Base-by-base conservation (phyloP, 2,329 filamentous ascomycete genomes). In the Beauveria asiatica region DNA sequence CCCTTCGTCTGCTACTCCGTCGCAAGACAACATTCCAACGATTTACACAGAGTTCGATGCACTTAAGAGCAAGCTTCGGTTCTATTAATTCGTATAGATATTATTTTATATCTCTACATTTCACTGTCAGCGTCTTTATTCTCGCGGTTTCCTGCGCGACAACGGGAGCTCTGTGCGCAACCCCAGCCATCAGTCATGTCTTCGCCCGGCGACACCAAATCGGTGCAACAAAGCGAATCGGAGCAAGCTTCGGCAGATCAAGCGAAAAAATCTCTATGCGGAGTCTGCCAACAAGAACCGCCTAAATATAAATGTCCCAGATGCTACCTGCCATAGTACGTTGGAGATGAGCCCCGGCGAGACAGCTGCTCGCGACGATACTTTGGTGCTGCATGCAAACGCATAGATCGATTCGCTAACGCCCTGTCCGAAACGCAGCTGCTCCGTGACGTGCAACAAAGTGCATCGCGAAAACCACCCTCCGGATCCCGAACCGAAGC, bases 231-330 rank as follows among this genome's bases (percentile, higher is more conserved):
- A 16, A 46, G 41, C 19, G 44, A 59, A 17, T 17, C 50, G 10
- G 19, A 44, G 10, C 49, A 53, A 13, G 9, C 25, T n/a, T 10
- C 27, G 6, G 21, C 25, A 48, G 57, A 54, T 11, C 50, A 48
- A 9, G 5, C 30, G 16, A 4, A 10, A 17, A 53, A 53, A 17
- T 41, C 57, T 17, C 30, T 69, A 2, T 87, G 84, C 65, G 77
- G 78, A 5, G 74, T 85, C 37, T 87, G 84, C 68, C 69, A 78
- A 30, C 67, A 70, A 39, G 76, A 76, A 5, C 73, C 78, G 21
- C 76, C 76, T 33, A 86, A 84, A 69, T 87, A 87, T 71, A 87
- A 85, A 66, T 87, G 84, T 63, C 75, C 81, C n/a, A 76, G 77
- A 30, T 87, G 84, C 68, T 71, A 76, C 52, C 66, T 81, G 23